Evolutionary conservation across 106 monocot genomes (phyloP), one percentile per base, ranked within the genome.

Genomic region (Dioscorea zingiberensis): DNA sequence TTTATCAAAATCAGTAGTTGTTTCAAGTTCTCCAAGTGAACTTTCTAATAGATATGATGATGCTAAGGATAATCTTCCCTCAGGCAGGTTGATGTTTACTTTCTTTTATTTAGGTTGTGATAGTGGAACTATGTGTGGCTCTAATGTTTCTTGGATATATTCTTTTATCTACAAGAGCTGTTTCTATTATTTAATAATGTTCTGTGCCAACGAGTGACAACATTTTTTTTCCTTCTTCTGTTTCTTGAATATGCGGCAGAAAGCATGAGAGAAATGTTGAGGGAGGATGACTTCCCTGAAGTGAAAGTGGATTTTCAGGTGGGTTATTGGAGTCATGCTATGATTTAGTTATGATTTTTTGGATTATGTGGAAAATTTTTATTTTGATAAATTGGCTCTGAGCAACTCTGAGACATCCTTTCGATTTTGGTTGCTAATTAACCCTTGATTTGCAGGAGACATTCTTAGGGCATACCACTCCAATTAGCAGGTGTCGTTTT

Each of bases 391-490:
- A 38, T 38, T 10, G 6, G 38, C 9, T 38, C 1, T 38, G 38
- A n/a, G n/a, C n/a, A n/a, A n/a, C 26, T 25, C 47, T 56, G 16
- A 5, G 27, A 23, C 8, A 13, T 47, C 67, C 18, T 30, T 64
- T 28, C 55, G 0, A 58, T 61, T 71, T 32, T 21, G 18, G 44
- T 47, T 45, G 23, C 15, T 19, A 53, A 29, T 1, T 48, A 30
- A 27, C 62, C 63, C 19, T 58, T 53, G 13, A 3, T 66, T 80
- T 79, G 9, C 80, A 97, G 97, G 97, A 98, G 80, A 92, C 97
- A 66, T 98, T 97, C 70, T 77, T 98, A 44, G 97, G 97, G 26
- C 97, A 98, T 71, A 89, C 92, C n/a, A 92, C 85, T 75, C 79
- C 88, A 45, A 98, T 98, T 70, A 88, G 78, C 48, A 80, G 77